Base-by-base conservation (phyloP, 768 basidiomycete species). In the Pleurotus djamor region DNA sequence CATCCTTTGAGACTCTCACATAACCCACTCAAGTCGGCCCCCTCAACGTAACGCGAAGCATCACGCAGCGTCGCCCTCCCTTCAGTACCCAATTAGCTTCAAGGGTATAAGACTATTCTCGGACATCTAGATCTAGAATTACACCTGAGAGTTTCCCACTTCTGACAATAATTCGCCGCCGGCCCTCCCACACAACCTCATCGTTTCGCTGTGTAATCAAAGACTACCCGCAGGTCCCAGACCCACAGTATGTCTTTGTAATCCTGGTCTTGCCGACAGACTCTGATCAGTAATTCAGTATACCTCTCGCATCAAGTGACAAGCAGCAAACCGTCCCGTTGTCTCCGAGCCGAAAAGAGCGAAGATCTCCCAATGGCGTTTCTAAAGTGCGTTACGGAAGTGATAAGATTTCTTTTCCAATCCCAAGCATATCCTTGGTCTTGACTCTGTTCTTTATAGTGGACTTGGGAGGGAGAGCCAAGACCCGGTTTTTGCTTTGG, bases 111-210 rank as follows among this genome's bases (percentile, higher is more conserved):
- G 9, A 9, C 49, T 7, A 50, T 28, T 33, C 28, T 12, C 21
- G 21, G 21, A 50, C 54, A 56, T 56, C 54, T n/a, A 56, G 41
- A 56, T 56, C 36, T 13, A 43, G 43, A 12, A 47, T 12, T 28
- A 12, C 52, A 12, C 17, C 14, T 41, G 1, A 28, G 21, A 28
- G 12, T 35, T 33, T 36, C 51, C 51, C 32, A n/a, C 38, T 56
- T 56, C 44, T 17, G 45, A 47, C 49, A 56, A 7, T 34, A 56
- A 56, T 41, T 45, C 54, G 54, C 54, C 54, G 54, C 41, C 54
- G 54, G 54, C 37, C 41, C 54, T 56, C 52, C 51, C 13, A 41
- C 34, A 16, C 9, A 14, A 14, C 21, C 10, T 16, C n/a, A 36
- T 36, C n/a, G 38, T 37, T 41, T 16, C 38, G 10, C n/a, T 10